These are phyloP conservation scores for Oldenlandia corymbosa DNA, from an alignment of 257 asterid genomes.

Conservation along the genomic window DNA sequence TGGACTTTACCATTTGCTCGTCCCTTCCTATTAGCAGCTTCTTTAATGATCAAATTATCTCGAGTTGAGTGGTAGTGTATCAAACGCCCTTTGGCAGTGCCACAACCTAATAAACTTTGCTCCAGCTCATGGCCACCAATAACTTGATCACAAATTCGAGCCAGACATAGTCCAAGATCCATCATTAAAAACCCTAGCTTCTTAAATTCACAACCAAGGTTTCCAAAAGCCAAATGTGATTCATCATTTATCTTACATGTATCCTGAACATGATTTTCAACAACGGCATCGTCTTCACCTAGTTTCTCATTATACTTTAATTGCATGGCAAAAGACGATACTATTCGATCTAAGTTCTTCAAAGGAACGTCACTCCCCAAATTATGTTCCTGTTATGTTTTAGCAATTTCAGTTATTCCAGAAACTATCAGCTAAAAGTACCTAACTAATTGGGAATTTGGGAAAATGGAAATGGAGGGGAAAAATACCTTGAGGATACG, in stretches of 20 bases:
- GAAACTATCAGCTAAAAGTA: not conserved
- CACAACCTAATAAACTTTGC: constrained; percentile 57
- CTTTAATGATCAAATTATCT: constrained; percentile 45
- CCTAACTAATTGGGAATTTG: not conserved
- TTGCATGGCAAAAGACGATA: constrained; percentile 88
- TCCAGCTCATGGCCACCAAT: constrained; percentile 70
- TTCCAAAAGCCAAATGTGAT: constrained; percentile 33
- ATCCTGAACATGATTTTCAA: not conserved
- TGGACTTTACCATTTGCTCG: constrained; percentile 4
- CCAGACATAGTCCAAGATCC: constrained; percentile 70
- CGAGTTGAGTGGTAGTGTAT: constrained; percentile 71
- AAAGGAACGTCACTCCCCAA: constrained; percentile 83
- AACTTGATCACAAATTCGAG: constrained; percentile 60
- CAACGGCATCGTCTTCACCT: constrained; percentile 9
- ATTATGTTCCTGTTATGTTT: constrained; percentile 55
- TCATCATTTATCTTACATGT: not conserved
- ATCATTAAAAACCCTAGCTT: constrained; percentile 69
- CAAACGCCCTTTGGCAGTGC: constrained; percentile 73
- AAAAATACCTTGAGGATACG: constrained; percentile 61
- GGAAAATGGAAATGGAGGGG: too few relatives aligned
- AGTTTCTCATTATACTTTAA: constrained; percentile 51
- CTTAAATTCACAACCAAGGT: constrained; percentile 45
- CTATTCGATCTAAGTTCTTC: constrained; percentile 55
- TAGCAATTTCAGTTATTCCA: not conserved
- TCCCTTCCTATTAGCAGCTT: constrained; percentile 31